Conservation (phyloP, 495 filamentous ascomycete species). For the Neurospora terricola region DNA sequence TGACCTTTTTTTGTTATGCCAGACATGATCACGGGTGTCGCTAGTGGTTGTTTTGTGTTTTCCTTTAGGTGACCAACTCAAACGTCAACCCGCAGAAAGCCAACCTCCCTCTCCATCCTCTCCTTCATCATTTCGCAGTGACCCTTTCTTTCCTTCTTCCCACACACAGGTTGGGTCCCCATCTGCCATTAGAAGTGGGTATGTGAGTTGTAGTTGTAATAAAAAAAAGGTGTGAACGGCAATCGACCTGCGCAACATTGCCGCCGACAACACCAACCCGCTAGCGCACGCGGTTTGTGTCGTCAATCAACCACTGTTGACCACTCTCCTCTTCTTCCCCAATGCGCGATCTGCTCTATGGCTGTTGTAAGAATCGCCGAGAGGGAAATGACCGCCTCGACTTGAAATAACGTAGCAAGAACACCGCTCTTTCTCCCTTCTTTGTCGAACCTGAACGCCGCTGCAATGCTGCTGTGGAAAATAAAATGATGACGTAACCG, state of each 20-base stretch:
- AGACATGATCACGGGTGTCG: background rate
- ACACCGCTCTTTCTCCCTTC: slow-evolving; percentile 17
- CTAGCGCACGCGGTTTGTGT: background rate
- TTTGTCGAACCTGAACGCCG: slow-evolving; percentile 34
- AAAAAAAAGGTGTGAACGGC: background rate
- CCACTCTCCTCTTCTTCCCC: background rate
- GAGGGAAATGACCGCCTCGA: background rate
- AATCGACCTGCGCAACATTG: background rate
- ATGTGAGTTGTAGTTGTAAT: background rate
- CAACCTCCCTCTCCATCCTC: background rate
- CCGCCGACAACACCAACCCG: background rate
- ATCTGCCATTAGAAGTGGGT: background rate
- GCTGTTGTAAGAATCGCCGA: background rate
- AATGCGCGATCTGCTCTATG: background rate
- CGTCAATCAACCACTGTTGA: background rate
- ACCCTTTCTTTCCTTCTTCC: background rate
- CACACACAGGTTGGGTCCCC: background rate
- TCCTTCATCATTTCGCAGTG: background rate
- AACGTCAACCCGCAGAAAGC: background rate
- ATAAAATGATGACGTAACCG: slow-evolving; percentile 2
- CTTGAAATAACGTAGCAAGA: background rate
- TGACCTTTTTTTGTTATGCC: background rate
- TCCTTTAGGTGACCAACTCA: background rate
- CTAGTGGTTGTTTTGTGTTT: background rate
- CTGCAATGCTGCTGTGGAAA: slow-evolving; percentile 40